phyloP scores from a whole-genome alignment of 495 filamentous ascomycete genomes.

The Trichodelitschia bisporula region DNA sequence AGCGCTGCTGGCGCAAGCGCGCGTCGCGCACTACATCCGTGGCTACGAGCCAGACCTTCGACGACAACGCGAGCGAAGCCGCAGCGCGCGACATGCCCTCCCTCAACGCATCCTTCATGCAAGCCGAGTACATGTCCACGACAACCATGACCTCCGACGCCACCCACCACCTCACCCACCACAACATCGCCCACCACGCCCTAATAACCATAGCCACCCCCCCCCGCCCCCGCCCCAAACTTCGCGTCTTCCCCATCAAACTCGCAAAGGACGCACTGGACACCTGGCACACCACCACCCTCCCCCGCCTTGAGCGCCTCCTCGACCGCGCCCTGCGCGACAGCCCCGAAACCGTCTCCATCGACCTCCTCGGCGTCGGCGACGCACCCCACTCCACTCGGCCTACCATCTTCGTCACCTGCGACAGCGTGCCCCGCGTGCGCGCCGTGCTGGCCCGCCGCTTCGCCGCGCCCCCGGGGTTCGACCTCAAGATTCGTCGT shows the following conservation, averaged over 20 bases:
- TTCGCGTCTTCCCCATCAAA: conserved; percentile 16
- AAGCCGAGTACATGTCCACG: conserved; percentile 1
- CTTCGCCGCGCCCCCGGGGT: conserved; percentile 16
- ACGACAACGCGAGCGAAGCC: no score
- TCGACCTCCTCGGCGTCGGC: conserved; percentile 21
- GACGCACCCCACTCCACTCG: conserved; percentile 15
- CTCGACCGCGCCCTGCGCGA: conserved; percentile 15
- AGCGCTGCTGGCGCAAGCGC: conserved; percentile 11
- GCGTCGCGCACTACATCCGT: neutral
- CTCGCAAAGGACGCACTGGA: conserved; percentile 12
- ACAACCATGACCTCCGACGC: no score
- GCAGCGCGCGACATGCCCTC: no score
- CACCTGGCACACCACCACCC: conserved; percentile 15
- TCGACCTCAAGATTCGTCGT: conserved; percentile 19
- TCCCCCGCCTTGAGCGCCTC: conserved; percentile 16
- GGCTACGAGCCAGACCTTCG: no score
- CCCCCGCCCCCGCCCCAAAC: conserved; percentile 5
- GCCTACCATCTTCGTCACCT: conserved; percentile 23
- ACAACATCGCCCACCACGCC: neutral
- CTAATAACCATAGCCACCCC: neutral
- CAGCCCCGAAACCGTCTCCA: conserved; percentile 17
- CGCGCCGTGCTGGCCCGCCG: conserved; percentile 14
- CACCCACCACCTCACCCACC: conserved; percentile 2
- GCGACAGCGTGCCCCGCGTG: conserved; percentile 17
- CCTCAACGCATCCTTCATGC: no score